Evolutionary conservation across 2,329 filamentous ascomycete genomes (phyloP), one percentile per base, ranked within the genome.

Genomic region (Penicillium sp.): DNA sequence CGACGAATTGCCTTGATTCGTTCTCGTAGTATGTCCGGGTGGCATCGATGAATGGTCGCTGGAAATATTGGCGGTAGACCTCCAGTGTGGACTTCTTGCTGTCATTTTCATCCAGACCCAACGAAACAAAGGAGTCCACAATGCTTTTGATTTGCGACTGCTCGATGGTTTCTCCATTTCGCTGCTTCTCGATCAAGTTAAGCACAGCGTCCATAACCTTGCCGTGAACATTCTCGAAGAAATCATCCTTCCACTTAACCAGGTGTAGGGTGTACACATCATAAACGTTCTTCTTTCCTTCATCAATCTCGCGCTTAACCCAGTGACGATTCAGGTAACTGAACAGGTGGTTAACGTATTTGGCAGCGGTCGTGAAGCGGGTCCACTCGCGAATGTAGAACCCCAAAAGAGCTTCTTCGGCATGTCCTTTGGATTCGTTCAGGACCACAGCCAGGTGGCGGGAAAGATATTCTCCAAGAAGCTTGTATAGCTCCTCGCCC

Each of bases 311-410:
- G 33, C 95, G 86, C 84, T 97, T 99, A 1, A 99, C 95, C 95
- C 96, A 99, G 79, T 99, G 95, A 33, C 95, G 87, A 74, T 99
- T 99, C 28, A 99, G 86, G 74, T 99, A 99, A 57, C 90, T 84
- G 82, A 99, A 99, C 7, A 99, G 82, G 75, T 99, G 94, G 78
- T 99, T 96, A 76, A 97, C 95, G 80, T 96, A 99, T 78, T 96
- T 96, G 61, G 93, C 95, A 1, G 95, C 94, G 14, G 91, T 92
- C 1, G 95, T 99, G 80, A 97, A 99, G 63, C 95, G 87, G 68
- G 90, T 88, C 95, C 95, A 99, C 83, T 99, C 93, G 73, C 90
- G 88, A 76, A 98, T 99, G 77, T 99, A 99, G 78, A 94, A 98
- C 22, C 85, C 84, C 30, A 99, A 85, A 10, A 99, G 84, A 1